Percentiles rank a stretch among this genome's conserved stretches.
Conservation (phyloP, 2,329 filamentous ascomycete genomes). For the Elsinoe fawcettii region DNA sequence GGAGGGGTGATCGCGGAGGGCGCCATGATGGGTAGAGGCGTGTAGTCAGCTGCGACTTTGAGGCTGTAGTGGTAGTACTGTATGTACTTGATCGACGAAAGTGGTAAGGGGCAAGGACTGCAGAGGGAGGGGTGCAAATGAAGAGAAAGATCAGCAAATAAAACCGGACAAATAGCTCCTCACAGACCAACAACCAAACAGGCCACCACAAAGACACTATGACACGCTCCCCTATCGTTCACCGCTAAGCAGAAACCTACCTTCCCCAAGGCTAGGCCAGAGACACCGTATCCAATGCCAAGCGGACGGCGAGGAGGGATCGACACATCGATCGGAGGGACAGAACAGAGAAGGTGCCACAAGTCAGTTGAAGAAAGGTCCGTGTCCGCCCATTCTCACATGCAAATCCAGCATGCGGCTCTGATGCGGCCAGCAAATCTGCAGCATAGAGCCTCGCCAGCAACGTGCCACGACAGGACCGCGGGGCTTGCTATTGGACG, state of each 20-base stretch:
- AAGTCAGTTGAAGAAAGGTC: not conserved
- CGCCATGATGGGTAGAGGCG: slow-evolving; percentile 23
- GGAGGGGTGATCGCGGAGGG: slow-evolving; percentile 27
- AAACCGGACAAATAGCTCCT: slow-evolving; percentile 10
- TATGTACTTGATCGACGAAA: slow-evolving; percentile 1
- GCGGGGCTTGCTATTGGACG: slow-evolving; percentile 1
- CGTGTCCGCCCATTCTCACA: slow-evolving; percentile 6
- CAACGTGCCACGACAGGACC: slow-evolving; percentile 15
- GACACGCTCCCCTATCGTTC: slow-evolving; percentile 15
- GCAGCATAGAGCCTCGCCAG: not conserved
- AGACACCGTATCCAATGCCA: slow-evolving; percentile 10
- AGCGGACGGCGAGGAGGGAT: not conserved
- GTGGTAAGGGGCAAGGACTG: not conserved
- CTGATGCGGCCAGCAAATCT: not conserved
- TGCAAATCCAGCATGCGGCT: slow-evolving; percentile 12
- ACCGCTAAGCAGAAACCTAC: slow-evolving; percentile 11
- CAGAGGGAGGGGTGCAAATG: not conserved
- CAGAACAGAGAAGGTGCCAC: slow-evolving; percentile 1
- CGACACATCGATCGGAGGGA: slow-evolving; percentile 2
- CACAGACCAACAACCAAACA: slow-evolving; percentile 13
- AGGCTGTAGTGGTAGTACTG: not conserved
- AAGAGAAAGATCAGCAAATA: slow-evolving; percentile 11
- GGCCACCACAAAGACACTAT: slow-evolving; percentile 10
- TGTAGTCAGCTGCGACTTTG: not conserved
- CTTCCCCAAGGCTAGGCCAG: slow-evolving; percentile 8